phyloP scores from a whole-genome alignment of 495 filamentous ascomycete species.

The Aspergillus incahuasiensis region DNA sequence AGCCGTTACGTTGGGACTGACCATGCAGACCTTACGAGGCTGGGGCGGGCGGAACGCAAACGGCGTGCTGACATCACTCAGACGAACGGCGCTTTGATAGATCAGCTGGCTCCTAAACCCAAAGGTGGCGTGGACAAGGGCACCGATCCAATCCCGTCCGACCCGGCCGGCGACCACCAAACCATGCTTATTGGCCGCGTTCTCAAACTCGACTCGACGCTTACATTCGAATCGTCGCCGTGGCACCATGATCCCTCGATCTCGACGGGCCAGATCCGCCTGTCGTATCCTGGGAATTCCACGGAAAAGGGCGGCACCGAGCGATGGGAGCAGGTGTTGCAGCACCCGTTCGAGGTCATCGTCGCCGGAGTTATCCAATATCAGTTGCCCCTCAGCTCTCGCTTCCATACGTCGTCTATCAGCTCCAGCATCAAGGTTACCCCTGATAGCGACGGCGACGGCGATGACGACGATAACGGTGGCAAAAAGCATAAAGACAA shows the following conservation, averaged over 20 bases:
- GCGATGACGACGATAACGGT: constrained; percentile 13
- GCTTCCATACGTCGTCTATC: constrained; percentile 51
- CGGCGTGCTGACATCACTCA: too few species aligned
- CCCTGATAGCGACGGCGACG: constrained; percentile 36
- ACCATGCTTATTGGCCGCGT: constrained; percentile 90
- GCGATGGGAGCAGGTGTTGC: constrained; percentile 85
- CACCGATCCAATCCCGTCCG: constrained; percentile 62
- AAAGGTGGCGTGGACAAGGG: constrained; percentile 57
- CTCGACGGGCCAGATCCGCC: constrained; percentile 76
- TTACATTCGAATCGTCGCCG: constrained; percentile 84
- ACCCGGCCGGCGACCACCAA: constrained; percentile 61
- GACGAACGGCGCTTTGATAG: constrained; percentile 9
- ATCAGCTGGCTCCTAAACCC: background rate
- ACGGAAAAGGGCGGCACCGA: constrained; percentile 81
- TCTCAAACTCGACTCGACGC: constrained; percentile 75
- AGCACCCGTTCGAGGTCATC: constrained; percentile 88
- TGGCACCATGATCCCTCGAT: constrained; percentile 59
- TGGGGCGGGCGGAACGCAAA: constrained; percentile 35
- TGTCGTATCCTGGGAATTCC: constrained; percentile 79
- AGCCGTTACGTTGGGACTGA: constrained; percentile 79
- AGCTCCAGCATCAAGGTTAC: constrained; percentile 48
- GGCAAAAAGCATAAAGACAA: constrained; percentile 4
- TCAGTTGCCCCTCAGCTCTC: constrained; percentile 73
- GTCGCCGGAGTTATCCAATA: constrained; percentile 88
- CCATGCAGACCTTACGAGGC: constrained; percentile 33